Evolutionary conservation across 345 rosid species (phyloP).

Genomic region (Tarenaya hassleriana): DNA sequence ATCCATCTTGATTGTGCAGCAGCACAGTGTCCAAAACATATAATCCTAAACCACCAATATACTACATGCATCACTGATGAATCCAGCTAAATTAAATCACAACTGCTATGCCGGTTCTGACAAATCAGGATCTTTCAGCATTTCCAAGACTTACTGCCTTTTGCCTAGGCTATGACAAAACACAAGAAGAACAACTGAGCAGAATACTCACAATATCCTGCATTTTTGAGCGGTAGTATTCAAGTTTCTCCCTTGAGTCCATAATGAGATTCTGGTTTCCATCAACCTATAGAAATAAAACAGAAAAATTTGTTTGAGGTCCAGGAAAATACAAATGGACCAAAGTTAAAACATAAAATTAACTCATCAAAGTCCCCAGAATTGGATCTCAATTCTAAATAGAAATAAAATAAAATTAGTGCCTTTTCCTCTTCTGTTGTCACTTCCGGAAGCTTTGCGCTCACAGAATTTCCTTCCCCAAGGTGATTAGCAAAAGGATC

Average conservation of each 20-base stretch:
- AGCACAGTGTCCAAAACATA: too few species aligned
- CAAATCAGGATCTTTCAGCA: slow-evolving; percentile 1
- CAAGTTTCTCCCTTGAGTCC: slow-evolving; percentile 91
- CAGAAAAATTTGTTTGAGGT: slow-evolving; percentile 14
- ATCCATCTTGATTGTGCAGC: slow-evolving; percentile 8
- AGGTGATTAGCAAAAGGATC: slow-evolving; percentile 55
- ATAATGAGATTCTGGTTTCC: slow-evolving; percentile 54
- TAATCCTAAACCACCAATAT: too few species aligned
- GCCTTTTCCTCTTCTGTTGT: slow-evolving; percentile 55
- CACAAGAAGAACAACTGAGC: slow-evolving; percentile 18
- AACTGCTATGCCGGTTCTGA: neutral
- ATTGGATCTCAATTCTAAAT: neutral
- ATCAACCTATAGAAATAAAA: slow-evolving; percentile 41
- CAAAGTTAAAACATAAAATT: neutral
- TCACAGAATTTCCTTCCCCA: slow-evolving; percentile 36
- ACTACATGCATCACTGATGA: too few species aligned
- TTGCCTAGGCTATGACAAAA: neutral
- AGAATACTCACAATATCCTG: slow-evolving; percentile 86
- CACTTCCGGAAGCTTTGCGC: slow-evolving; percentile 40
- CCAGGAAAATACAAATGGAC: slow-evolving; percentile 16
- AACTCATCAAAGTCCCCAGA: slow-evolving; percentile 8
- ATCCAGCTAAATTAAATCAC: neutral
- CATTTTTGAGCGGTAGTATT: slow-evolving; percentile 86
- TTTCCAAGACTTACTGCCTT: neutral
- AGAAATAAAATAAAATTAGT: slow-evolving; percentile 14